phyloP scores from a whole-genome alignment of 352 stramenopile species.

The Thraustotheca clavata region DNA sequence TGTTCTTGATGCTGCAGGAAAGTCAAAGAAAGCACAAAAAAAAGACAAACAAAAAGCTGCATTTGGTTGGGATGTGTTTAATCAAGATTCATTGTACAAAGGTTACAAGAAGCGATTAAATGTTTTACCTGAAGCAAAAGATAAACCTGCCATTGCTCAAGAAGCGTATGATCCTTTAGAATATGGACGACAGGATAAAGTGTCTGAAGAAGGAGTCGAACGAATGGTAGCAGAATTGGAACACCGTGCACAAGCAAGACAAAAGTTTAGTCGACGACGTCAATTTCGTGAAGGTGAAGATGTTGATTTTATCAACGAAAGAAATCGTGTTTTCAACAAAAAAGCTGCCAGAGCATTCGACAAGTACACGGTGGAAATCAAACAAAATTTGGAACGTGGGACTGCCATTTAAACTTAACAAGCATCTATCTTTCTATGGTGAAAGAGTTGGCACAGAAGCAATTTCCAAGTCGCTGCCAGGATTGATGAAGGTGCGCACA shows the following conservation, averaged over 20 bases:
- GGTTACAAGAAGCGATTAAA: conserved; percentile 76
- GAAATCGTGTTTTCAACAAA: conserved; percentile 97
- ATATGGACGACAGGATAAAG: conserved; percentile 52
- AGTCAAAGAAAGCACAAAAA: conserved; percentile 54
- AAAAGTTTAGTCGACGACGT: conserved; percentile 67
- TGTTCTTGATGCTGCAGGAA: conserved; percentile 42
- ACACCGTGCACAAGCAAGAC: conserved; percentile 55
- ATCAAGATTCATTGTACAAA: conserved; percentile 77
- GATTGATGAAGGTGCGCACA: no score
- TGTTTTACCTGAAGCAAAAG: conserved; percentile 37
- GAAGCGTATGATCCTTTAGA: conserved; percentile 37
- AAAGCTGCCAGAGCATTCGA: conserved; percentile 96
- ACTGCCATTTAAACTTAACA: conserved; percentile 96
- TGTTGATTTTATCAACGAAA: conserved; percentile 97
- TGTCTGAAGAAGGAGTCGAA: conserved; percentile 48
- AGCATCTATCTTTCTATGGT: no score
- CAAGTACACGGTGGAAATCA: conserved; percentile 97
- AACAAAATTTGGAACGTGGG: conserved; percentile 95
- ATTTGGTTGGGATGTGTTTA: conserved; percentile 81
- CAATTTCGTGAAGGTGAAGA: conserved; percentile 84
- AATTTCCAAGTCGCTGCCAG: no score
- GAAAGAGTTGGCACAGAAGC: no score
- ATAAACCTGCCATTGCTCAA: background rate
- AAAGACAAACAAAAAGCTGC: conserved; percentile 75
- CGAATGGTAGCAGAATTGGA: conserved; percentile 69